Conservation (phyloP, 1,139 yeast genomes). For the Maudiozyma humilis region DNA sequence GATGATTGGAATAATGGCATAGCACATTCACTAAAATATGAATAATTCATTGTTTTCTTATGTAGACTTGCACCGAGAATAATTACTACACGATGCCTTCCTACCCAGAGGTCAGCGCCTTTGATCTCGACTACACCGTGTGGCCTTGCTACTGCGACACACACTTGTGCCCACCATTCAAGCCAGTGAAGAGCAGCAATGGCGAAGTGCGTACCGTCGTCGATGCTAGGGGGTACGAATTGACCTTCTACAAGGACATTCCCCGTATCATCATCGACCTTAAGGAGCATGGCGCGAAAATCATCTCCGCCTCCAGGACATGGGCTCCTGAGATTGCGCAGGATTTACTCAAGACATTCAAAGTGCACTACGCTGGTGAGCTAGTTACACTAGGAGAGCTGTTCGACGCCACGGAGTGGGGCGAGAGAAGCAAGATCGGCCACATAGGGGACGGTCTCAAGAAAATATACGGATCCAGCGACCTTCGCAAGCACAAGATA, state of each 20-base stretch:
- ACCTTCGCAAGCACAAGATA: constrained; percentile 34
- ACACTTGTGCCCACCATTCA: constrained; percentile 43
- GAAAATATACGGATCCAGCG: constrained; percentile 36
- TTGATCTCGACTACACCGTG: constrained; percentile 55
- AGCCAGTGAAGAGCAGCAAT: constrained; percentile 19
- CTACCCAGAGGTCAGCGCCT: constrained; percentile 53
- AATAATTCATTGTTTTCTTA: too few species aligned
- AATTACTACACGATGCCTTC: constrained; percentile 2
- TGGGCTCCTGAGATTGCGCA: constrained; percentile 51
- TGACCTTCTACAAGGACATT: constrained; percentile 46
- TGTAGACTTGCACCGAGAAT: too few species aligned
- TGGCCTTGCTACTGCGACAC: constrained; percentile 54
- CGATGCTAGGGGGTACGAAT: constrained; percentile 41
- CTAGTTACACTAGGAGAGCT: constrained; percentile 20
- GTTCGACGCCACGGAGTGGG: constrained; percentile 52
- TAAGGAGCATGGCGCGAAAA: constrained; percentile 35
- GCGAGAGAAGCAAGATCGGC: constrained; percentile 46
- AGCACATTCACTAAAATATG: too few species aligned
- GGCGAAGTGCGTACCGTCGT: constrained; percentile 30
- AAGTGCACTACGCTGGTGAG: constrained; percentile 34
- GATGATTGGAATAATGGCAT: too few species aligned
- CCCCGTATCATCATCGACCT: constrained; percentile 44
- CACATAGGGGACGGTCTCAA: constrained; percentile 40
- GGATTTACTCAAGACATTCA: constrained; percentile 39
- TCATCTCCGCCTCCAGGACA: constrained; percentile 55